Evolutionary conservation across 805 yeast genomes (phyloP), one percentile per base, ranked within the genome.

Genomic region (Saccharomyces mikatae): DNA sequence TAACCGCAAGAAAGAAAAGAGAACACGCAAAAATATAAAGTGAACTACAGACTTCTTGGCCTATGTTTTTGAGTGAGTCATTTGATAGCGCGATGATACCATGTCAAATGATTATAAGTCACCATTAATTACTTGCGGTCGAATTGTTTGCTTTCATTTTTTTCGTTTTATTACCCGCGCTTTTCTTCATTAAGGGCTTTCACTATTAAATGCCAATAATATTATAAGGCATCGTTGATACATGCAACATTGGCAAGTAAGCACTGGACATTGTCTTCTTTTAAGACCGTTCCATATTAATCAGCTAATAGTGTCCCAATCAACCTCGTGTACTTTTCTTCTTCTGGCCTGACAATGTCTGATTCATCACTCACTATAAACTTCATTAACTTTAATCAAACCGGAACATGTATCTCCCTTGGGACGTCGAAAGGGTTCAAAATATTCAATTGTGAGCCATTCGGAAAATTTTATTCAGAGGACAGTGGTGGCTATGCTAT

Each of bases 381-480:
- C 57, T 79, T 74, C 61, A 75, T 85, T 71, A 76, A 82, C 70
- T 87, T 87, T 72, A 87, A 87, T 64, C 95, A 87, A 68, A 87
- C 86, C 64, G 81, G 83, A 46, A 74, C 83, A 22, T 86, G 92
- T 65, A 76, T 86, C 28, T 83, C 92, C 0, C 76, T 84, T 3
- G 91, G 90, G 0, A 79, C 85, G 8, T 77, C 78, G 30, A 71
- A 71, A 48, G 86, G 88, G 3, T 84, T 84, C 63, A 79, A 78
- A 58, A 83, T 87, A 49, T 86, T 79, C 73, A 83, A 82, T 61
- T 84, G 90, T 65, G 83, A 81, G 53, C 88, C 88, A 0, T 80
- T 82, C 62, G 84, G 83, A 0, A 76, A 74, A 58, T 79, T 81
- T 58, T 80, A 75, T 58, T 64, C 69, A 6, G 72, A 77, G 30